phyloP scores from a whole-genome alignment of 805 yeast species.

The Metschnikowia baotianmanensis region DNA sequence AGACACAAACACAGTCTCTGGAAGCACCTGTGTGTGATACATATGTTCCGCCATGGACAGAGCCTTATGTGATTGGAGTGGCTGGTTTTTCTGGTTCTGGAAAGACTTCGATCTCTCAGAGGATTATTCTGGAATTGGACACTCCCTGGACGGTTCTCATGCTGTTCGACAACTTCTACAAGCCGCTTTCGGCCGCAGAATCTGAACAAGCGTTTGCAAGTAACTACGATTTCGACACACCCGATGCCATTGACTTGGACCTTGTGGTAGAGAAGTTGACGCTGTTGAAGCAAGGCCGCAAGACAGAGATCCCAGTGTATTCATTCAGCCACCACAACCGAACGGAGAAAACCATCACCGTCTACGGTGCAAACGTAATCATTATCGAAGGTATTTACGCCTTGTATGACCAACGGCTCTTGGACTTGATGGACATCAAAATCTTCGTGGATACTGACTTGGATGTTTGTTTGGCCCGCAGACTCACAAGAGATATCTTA shows the following conservation, averaged over 20 bases:
- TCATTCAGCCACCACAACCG: slow-evolving; percentile 70
- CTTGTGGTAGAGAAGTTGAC: slow-evolving; percentile 59
- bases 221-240: slow-evolving; percentile 84
- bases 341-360: slow-evolving; percentile 64
- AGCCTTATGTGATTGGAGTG: slow-evolving; percentile 82
- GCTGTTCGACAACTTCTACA: slow-evolving; percentile 89
- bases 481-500: slow-evolving; percentile 82
- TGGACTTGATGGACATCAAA: slow-evolving; percentile 78
- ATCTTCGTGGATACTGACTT: slow-evolving; percentile 92
- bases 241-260: slow-evolving; percentile 81
- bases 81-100: slow-evolving; percentile 83
- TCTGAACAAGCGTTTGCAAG: slow-evolving; percentile 61
- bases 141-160: slow-evolving; percentile 94
- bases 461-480: slow-evolving; percentile 86
- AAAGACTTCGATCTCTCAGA: slow-evolving; percentile 86
- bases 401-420: slow-evolving; percentile 62
- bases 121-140: slow-evolving; percentile 69
- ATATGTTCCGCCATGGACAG: slow-evolving; percentile 79
- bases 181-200: slow-evolving; percentile 63
- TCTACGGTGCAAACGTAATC: slow-evolving; percentile 93
- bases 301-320: slow-evolving; percentile 41
- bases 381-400: slow-evolving; percentile 92
- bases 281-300: slow-evolving; percentile 65
- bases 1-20: background rate
- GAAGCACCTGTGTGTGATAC: slow-evolving; percentile 6